Percentiles rank a stretch among this genome's conserved stretches.
These are phyloP conservation scores for Gymnopilus dilepis DNA, from an alignment of 768 basidiomycete species.

Conservation along the genomic window DNA sequence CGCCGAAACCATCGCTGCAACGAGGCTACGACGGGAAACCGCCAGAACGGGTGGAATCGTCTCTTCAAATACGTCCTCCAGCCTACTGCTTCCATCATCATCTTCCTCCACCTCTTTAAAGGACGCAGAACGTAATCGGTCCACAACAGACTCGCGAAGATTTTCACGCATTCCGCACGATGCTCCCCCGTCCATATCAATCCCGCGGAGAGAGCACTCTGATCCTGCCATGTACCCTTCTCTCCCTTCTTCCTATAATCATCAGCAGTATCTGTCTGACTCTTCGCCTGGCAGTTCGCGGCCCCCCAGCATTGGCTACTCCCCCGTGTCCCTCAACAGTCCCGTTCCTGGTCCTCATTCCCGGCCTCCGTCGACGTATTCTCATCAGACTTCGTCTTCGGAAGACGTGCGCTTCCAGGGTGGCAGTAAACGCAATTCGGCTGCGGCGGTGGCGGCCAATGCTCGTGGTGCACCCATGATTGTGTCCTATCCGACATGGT, in stretches of 20 bases:
- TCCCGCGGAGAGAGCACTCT: slow-evolving; percentile 51
- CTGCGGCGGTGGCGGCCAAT: slow-evolving; percentile 23
- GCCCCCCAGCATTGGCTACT: slow-evolving; percentile 46
- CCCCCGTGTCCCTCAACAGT: slow-evolving; percentile 37
- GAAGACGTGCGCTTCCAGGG: slow-evolving; percentile 55
- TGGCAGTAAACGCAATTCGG: slow-evolving; percentile 45
- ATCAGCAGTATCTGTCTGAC: slow-evolving; percentile 34
- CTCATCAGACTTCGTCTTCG: slow-evolving; percentile 57
- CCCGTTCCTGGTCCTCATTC: slow-evolving; percentile 36
- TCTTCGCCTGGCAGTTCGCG: slow-evolving; percentile 62
- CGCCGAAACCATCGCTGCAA: slow-evolving; percentile 63
- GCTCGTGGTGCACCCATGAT: slow-evolving; percentile 30
- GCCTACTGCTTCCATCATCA: slow-evolving; percentile 36
- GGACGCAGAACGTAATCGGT: slow-evolving; percentile 48
- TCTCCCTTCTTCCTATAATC: slow-evolving; percentile 27
- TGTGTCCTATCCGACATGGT: slow-evolving; percentile 42
- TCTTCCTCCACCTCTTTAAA: slow-evolving; percentile 46
- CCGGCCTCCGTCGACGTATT: slow-evolving; percentile 62
- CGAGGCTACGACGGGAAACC: slow-evolving; percentile 65
- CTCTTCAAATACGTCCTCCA: slow-evolving; percentile 33
- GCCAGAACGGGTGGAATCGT: slow-evolving; percentile 52
- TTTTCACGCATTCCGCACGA: slow-evolving; percentile 44
- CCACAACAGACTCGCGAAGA: slow-evolving; percentile 38
- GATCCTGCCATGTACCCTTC: slow-evolving; percentile 44
- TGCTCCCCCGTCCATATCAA: slow-evolving; percentile 33